Base-by-base conservation (phyloP, 768 basidiomycete genomes). In the Lyophyllum shimeji region DNA sequence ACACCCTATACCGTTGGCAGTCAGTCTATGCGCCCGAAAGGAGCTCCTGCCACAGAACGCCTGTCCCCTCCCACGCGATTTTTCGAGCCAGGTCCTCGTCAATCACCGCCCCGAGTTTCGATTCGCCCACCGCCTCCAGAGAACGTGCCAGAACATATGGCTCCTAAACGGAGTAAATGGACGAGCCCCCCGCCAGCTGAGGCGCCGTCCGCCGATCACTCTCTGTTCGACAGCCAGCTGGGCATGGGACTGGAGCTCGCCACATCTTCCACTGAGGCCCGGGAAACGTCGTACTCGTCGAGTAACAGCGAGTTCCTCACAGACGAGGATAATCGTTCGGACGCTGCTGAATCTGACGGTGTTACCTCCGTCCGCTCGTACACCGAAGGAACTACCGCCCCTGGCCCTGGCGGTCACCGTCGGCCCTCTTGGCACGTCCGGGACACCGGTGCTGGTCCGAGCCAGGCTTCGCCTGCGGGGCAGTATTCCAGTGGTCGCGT, bases 71-170 rank as follows among this genome's bases (percentile, higher is more conserved):
- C 82, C 4, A 73, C 75, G 15, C 74, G 77, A 53, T 77, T 81
- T 56, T 77, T 77, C 46, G 77, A 83, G 49, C 72, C 77, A 9
- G 69, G 66, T 18, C 67, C 66, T 40, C 74, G 71, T 50, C 62
- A 67, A 33, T 57, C 67, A 40, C 5, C n/a, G 39, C 39, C n/a
- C 5, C 39, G 18, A n/a, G 61, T 71, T 65, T 44, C 69, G 69
- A 62, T 74, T 46, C 78, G 79, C 15, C 74, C 80, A 7, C 83
- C 80, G 42, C 84, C 86, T 3, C 84, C 86, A 1, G 85, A 86
- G 55, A 88, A 90, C 61, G 90, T 92, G 90, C 85, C 86, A 1
- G 85, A 86, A 51, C 90, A 92, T 61, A 93, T 92, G 91, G 90
- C 88, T 17, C 88, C 91, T 1, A 86, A 80, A 65, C 82, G 90